phyloP scores from a whole-genome alignment of 371 early-diverging fungal genomes.

The Choanephora cucurbitarum region DNA sequence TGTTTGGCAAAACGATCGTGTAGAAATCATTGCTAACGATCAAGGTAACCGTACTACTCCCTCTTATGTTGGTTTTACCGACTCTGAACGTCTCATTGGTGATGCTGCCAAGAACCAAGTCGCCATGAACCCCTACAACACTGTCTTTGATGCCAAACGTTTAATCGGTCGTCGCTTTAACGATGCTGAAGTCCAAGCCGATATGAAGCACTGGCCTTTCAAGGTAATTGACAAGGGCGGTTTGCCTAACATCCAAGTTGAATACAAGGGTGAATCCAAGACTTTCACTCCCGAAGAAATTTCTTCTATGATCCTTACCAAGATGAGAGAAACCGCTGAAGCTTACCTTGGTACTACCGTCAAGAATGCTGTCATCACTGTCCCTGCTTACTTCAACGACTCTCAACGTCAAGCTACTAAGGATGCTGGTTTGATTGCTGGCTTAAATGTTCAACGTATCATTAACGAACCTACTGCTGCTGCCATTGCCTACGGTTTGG shows the following conservation, averaged over 20 bases:
- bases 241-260: slow-evolving; percentile 72
- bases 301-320: slow-evolving; percentile 86
- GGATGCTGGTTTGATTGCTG: slow-evolving; percentile 78
- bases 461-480: slow-evolving; percentile 95
- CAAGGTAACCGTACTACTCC: slow-evolving; percentile 82
- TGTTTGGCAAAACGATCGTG: slow-evolving; percentile 85
- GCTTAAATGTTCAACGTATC: slow-evolving; percentile 87
- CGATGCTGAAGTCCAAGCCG: slow-evolving; percentile 73
- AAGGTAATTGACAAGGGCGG: slow-evolving; percentile 68
- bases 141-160: slow-evolving; percentile 89
- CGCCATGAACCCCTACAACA: slow-evolving; percentile 74
- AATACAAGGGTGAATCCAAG: slow-evolving; percentile 81
- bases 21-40: slow-evolving; percentile 77
- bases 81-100: slow-evolving; percentile 74
- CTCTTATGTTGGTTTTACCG: slow-evolving; percentile 78
- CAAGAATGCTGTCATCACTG: slow-evolving; percentile 76
- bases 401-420: slow-evolving; percentile 77
- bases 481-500: slow-evolving; percentile 91
- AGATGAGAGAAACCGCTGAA: slow-evolving; percentile 95
- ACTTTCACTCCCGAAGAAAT: slow-evolving; percentile 90
- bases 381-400: slow-evolving; percentile 87
- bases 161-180: slow-evolving; percentile 78
- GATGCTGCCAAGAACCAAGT: slow-evolving; percentile 78
- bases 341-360: slow-evolving; percentile 85
- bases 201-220: slow-evolving; percentile 86